These are phyloP conservation scores for Didymella lethalis DNA, from an alignment of 2,329 filamentous ascomycete genomes.

Conservation along the genomic window DNA sequence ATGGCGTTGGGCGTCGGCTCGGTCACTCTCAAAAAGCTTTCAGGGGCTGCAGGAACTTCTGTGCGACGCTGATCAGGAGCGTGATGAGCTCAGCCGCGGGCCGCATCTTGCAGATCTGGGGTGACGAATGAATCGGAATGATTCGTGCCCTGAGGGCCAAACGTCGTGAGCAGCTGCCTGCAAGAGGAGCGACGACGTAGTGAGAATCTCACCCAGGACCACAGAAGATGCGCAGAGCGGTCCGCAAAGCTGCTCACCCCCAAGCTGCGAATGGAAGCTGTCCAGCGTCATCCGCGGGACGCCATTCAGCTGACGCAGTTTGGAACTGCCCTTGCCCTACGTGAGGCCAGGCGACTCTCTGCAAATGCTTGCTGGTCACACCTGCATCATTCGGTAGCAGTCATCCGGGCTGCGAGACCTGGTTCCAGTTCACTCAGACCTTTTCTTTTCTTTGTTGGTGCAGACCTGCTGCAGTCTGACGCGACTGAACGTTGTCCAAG, in stretches of 20 bases:
- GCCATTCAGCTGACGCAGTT: constrained; percentile 12
- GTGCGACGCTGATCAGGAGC: constrained; percentile 10
- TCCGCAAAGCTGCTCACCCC: not conserved
- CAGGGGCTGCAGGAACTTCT: constrained; percentile 7
- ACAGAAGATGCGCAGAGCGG: constrained; percentile 12
- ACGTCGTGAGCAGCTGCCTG: constrained; percentile 6
- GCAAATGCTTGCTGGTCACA: constrained; percentile 8
- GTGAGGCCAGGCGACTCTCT: constrained; percentile 2
- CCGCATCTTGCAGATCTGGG: constrained; percentile 10
- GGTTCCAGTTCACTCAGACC: constrained; percentile 6
- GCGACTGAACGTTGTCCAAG: constrained; percentile 2
- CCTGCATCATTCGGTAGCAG: not conserved
- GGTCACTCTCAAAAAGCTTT: constrained; percentile 1
- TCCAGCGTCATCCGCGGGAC: not conserved
- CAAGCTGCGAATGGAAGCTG: not conserved
- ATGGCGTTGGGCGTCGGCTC: constrained; percentile 8
- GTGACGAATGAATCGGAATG: constrained; percentile 13
- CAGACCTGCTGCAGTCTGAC: constrained; percentile 2
- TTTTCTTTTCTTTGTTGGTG: constrained; percentile 5
- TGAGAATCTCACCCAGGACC: constrained; percentile 4
- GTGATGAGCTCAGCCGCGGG: constrained; percentile 16
- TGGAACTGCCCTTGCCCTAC: constrained; percentile 8
- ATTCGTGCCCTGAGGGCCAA: constrained; percentile 4
- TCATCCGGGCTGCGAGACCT: constrained; percentile 15
- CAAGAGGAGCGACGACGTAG: not conserved